Percentiles rank a stretch among this genome's conserved stretches.
Evolutionary conservation across 31 red algal genomes (phyloP).

Genomic region (Bonnemaisonia californica): DNA sequence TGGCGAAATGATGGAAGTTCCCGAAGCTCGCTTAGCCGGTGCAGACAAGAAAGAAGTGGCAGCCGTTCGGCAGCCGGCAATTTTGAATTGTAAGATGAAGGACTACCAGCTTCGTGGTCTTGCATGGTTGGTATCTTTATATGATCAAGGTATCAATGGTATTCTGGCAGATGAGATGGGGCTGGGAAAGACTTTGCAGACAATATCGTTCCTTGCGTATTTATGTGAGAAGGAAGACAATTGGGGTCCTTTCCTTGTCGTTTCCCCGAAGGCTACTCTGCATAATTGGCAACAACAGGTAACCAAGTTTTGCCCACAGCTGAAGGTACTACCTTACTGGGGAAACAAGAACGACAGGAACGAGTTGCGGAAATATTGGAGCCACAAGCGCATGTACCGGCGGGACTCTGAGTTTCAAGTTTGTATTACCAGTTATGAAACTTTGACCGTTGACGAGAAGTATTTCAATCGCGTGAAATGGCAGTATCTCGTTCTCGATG

Average conservation of each 20-base stretch:
- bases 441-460: conserved; percentile 76
- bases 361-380: conserved; percentile 88
- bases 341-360: conserved; percentile 90
- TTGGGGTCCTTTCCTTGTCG: conserved; percentile 94
- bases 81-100: conserved; percentile 89
- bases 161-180: conserved; percentile 99
- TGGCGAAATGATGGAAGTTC: conserved; percentile 1
- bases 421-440: conserved; percentile 94
- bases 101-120: conserved; percentile 97
- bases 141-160: conserved; percentile 98
- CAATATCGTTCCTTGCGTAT: conserved; percentile 93
- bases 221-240: conserved; percentile 90
- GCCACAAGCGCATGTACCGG: conserved; percentile 82
- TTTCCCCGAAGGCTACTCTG: conserved; percentile 90
- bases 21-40: conserved; percentile 38
- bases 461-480: conserved; percentile 88
- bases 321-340: conserved; percentile 94
- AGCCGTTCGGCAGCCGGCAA: conserved; percentile 79
- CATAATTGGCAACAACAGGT: conserved; percentile 98
- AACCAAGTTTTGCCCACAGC: conserved; percentile 78
- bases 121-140: conserved; percentile 95
- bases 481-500: conserved; percentile 97
- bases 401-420: conserved; percentile 92
- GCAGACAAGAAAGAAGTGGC: conserved; percentile 83
- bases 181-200: conserved; percentile 97